Evolutionary conservation across 148 eudicot species (phyloP).

Genomic region (Camellia lanceoleosa): DNA sequence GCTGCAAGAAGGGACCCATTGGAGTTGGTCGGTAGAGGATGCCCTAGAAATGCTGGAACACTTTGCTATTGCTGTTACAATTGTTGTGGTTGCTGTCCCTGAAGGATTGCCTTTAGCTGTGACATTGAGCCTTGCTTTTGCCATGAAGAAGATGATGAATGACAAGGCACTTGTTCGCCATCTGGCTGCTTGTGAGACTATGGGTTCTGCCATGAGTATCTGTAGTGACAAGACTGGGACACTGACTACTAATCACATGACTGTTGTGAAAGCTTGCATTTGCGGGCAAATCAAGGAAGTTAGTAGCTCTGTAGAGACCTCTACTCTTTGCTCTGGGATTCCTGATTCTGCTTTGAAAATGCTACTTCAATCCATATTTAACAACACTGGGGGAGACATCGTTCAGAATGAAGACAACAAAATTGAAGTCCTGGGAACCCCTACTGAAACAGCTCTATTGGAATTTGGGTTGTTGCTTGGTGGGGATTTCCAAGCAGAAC

Average conservation of each 20-base stretch:
- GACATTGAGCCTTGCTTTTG: constrained; percentile 85
- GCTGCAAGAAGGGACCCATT: constrained; percentile 47
- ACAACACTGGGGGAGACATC: constrained; percentile 75
- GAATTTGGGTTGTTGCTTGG: constrained; percentile 72
- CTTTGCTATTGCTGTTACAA: constrained; percentile 86
- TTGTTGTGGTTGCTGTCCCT: constrained; percentile 88
- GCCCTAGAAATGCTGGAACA: constrained; percentile 67
- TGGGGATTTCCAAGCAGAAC: constrained; percentile 51
- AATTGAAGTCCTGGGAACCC: constrained; percentile 67
- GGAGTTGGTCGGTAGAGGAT: constrained; percentile 68
- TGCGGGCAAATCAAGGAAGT: constrained; percentile 51
- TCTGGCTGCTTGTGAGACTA: constrained; percentile 87
- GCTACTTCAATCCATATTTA: constrained; percentile 63
- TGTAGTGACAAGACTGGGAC: constrained; percentile 91
- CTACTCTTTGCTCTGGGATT: constrained; percentile 32
- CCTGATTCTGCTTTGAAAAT: constrained; percentile 44
- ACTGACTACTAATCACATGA: constrained; percentile 81
- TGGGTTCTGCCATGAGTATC: constrained; percentile 87
- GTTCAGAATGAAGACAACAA: constrained; percentile 45
- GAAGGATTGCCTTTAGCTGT: constrained; percentile 91
- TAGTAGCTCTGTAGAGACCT: constrained; percentile 23
- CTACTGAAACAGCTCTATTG: constrained; percentile 73
- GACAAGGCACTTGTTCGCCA: constrained; percentile 88
- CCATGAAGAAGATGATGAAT: constrained; percentile 94
- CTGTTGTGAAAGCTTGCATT: constrained; percentile 68